Base-by-base conservation (phyloP, 768 basidiomycete genomes). In the Boletus rubroflammeus region DNA sequence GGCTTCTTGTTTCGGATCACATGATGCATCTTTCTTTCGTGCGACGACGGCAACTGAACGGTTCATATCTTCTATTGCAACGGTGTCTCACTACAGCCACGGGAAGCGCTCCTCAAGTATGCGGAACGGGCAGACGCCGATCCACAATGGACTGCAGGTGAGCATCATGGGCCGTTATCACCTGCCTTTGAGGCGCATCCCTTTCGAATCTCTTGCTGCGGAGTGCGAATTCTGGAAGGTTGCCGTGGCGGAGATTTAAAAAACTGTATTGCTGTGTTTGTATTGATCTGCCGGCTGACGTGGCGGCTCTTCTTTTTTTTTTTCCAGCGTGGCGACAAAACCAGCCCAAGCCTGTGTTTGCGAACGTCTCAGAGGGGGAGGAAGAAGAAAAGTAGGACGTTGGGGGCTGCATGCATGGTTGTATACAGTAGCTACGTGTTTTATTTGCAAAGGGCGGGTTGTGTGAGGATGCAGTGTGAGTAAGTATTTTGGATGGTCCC, bases 21-120 rank as follows among this genome's bases (percentile, higher is more conserved):
- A 56, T 58, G 66, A 50, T 41, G 25, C 15, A 14, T 44, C 10
- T 51, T 23, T 59, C 44, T 58, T 56, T 57, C 48, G 50, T 58
- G 43, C 58, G 60, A 67, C 54, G n/a, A n/a, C n/a, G 34, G 62
- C 7, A 48, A 60, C 71, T 66, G 60, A 70, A 51, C 23, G 52
- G 53, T 59, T 60, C 11, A 48, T 61, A 60, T 53, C 45, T 60
- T 67, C 51, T 48, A 49, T 38, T 36, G 10, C 17, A 53, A 54
- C 29, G 47, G 39, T 54, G 39, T 65, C 63, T 63, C 60, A 57
- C 58, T 62, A 44, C 66, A 98, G 96, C 97, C 97, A 40, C 88
- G 97, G 57, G 95, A 97, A 74, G 97, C 97, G 4, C 76, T 99
- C 52, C 88, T 98, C 78, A 93, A 86, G 73, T 98, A 94, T 63